Conservation (phyloP, 768 basidiomycete genomes). For the Panaeolus papilionaceus region DNA sequence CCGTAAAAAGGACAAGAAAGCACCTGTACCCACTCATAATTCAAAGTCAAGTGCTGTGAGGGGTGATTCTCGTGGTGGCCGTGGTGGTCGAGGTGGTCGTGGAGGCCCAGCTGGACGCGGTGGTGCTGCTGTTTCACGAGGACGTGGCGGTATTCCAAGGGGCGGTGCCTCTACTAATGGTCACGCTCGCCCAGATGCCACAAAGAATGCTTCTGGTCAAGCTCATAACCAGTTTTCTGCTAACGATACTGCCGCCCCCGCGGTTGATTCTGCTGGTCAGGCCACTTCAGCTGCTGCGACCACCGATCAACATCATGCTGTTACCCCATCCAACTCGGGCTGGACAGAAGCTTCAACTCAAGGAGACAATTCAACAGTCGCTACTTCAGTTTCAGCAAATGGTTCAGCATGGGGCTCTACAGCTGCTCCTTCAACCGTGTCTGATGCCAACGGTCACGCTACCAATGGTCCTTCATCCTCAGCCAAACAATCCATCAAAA, state of each 20-base stretch:
- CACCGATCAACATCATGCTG: slow-evolving; percentile 38
- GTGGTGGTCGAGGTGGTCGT: slow-evolving; percentile 63
- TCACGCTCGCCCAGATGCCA: slow-evolving; percentile 35
- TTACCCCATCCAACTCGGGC: slow-evolving; percentile 31
- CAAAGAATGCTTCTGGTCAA: slow-evolving; percentile 30
- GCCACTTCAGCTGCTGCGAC: slow-evolving; percentile 24
- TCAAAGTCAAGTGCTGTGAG: slow-evolving; percentile 59
- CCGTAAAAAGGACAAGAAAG: slow-evolving; percentile 89
- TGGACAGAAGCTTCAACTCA: slow-evolving; percentile 41
- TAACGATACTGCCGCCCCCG: slow-evolving; percentile 28
- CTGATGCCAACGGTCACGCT: slow-evolving; percentile 46
- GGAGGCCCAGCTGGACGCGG: slow-evolving; percentile 65
- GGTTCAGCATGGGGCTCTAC: slow-evolving; percentile 37
- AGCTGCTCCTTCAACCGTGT: slow-evolving; percentile 33
- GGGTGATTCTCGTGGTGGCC: slow-evolving; percentile 64
- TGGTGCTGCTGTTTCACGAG: slow-evolving; percentile 48
- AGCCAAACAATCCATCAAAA: slow-evolving; percentile 50
- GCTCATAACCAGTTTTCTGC: slow-evolving; percentile 31
- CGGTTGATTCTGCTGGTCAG: slow-evolving; percentile 16
- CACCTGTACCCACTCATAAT: slow-evolving; percentile 43
- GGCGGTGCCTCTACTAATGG: slow-evolving; percentile 49
- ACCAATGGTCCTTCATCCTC: slow-evolving; percentile 31
- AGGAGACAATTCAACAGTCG: slow-evolving; percentile 36
- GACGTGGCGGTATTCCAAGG: slow-evolving; percentile 56
- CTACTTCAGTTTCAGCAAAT: slow-evolving; percentile 38